Evolutionary conservation across 176 grass and related monocot genomes (phyloP).

Genomic region (Bothriochloa decipiens): DNA sequence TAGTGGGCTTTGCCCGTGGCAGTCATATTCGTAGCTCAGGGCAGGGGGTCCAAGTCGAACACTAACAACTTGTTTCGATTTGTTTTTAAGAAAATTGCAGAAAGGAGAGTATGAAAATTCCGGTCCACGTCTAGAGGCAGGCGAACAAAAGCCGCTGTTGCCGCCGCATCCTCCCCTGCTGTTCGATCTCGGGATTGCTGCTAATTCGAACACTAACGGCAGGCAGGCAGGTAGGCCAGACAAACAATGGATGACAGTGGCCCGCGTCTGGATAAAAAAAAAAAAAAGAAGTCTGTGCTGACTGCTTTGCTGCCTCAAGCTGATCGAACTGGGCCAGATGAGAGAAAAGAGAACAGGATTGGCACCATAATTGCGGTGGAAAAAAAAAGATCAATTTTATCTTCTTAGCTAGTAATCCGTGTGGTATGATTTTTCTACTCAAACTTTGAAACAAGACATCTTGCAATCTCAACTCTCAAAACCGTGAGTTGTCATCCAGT

Average conservation of each 20-base stretch:
- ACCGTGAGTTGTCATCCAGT: too few species aligned
- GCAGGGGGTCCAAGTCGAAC: conserved; percentile 3
- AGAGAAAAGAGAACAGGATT: neutral
- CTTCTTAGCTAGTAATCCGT: too few species aligned
- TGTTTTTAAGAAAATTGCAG: neutral
- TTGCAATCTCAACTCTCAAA: too few species aligned
- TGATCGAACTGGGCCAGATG: neutral
- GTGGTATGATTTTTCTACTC: too few species aligned
- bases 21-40: neutral
- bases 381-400: too few species aligned
- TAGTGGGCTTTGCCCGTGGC: conserved; percentile 7
- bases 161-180: neutral
- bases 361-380: neutral
- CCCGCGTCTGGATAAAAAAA: neutral
- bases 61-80: neutral
- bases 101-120: neutral
- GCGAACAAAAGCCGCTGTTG: conserved; percentile 5
- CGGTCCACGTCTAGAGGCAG: neutral
- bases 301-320: neutral
- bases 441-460: too few species aligned
- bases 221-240: neutral
- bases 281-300: neutral
- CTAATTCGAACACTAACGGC: neutral
- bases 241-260: too few species aligned
- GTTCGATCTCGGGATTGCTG: conserved; percentile 30